Evolutionary conservation across 2,329 filamentous ascomycete genomes (phyloP).

Genomic region (Colletotrichum sp.): DNA sequence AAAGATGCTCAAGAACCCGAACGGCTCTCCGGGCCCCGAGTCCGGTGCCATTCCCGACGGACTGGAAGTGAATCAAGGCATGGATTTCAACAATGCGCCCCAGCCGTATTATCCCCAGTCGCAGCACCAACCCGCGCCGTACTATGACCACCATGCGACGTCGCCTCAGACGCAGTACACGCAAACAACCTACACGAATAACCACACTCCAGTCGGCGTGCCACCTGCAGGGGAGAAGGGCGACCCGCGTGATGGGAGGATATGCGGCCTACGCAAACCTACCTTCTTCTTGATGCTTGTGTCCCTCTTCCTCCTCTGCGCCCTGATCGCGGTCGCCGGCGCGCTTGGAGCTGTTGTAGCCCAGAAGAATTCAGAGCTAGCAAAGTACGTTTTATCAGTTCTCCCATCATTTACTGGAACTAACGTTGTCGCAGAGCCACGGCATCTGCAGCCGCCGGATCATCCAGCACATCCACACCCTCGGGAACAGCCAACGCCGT

Average conservation of each 20-base stretch:
- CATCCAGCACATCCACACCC: neutral
- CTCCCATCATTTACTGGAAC: too few species aligned
- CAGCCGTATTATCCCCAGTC: neutral
- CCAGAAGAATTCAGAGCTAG: neutral
- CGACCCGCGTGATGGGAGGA: neutral
- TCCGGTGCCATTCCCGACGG: slow-evolving; percentile 11
- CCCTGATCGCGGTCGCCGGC: neutral
- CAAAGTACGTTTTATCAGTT: neutral
- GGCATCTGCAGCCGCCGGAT: neutral
- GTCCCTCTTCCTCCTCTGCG: neutral
- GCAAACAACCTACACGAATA: neutral
- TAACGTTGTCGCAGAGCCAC: neutral
- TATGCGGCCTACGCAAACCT: slow-evolving; percentile 9
- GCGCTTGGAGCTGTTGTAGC: slow-evolving; percentile 4
- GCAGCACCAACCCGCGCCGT: neutral
- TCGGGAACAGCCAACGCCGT: neutral
- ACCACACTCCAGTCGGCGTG: neutral
- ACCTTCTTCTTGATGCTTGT: slow-evolving; percentile 8
- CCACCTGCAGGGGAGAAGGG: neutral
- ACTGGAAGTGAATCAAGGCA: neutral
- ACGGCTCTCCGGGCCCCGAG: neutral
- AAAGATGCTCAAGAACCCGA: slow-evolving; percentile 13
- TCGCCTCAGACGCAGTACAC: neutral
- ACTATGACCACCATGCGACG: neutral
- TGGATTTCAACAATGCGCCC: neutral